A percentile compares a stretch with the other conserved stretches of the same genome.
Evolutionary conservation across 495 filamentous ascomycete genomes (phyloP).

Genomic region (Cercophora sp.): DNA sequence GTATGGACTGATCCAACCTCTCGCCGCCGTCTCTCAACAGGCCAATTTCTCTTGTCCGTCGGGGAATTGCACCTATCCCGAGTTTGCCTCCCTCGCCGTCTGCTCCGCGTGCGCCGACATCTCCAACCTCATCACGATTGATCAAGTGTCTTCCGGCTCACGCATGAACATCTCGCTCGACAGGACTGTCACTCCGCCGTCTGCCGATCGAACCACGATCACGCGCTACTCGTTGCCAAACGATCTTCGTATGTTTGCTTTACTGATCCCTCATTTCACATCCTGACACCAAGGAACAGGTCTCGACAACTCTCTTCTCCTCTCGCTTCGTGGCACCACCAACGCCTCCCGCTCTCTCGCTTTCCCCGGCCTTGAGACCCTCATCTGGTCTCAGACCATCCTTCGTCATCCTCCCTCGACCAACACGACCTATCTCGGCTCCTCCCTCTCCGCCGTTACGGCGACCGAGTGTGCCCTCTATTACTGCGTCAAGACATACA

Average conservation of each 20-base stretch:
- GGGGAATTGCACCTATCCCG: background rate
- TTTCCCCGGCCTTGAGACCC: background rate
- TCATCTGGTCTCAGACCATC: conserved; percentile 1
- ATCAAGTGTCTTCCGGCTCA: background rate
- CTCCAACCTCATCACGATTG: background rate
- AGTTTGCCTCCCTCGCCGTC: background rate
- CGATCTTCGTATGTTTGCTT: background rate
- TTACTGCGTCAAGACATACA: conserved; percentile 1
- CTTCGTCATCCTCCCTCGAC: background rate
- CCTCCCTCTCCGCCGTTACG: no score
- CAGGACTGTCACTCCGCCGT: background rate
- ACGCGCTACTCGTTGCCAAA: background rate
- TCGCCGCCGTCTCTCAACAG: background rate
- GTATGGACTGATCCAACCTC: background rate
- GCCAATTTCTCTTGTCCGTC: background rate
- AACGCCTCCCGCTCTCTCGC: background rate
- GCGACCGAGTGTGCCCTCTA: conserved; percentile 31
- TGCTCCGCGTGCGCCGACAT: background rate
- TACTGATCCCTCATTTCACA: background rate
- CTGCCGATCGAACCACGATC: background rate
- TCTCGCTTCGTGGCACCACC: background rate
- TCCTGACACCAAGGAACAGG: background rate
- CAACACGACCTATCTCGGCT: background rate
- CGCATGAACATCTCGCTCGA: background rate
- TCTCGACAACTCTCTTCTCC: background rate